These are phyloP conservation scores for Pseudogymnoascus sp. DNA, from an alignment of 2,329 filamentous ascomycete genomes.

Conservation along the genomic window DNA sequence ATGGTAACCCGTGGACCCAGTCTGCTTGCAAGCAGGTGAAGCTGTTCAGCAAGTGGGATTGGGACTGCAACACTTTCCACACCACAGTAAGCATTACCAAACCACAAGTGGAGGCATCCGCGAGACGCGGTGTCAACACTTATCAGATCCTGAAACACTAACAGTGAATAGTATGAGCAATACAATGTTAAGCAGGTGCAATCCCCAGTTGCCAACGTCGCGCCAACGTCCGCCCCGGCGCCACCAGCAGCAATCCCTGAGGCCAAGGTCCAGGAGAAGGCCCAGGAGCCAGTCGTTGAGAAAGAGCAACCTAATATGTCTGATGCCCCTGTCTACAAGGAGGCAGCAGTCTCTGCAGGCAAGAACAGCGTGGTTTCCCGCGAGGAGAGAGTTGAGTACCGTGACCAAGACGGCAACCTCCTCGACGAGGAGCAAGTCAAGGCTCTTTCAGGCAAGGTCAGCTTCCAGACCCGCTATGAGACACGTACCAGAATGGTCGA, in stretches of 20 bases:
- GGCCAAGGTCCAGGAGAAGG: slow-evolving; percentile 14
- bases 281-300: slow-evolving; percentile 24
- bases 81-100: slow-evolving; percentile 61
- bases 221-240: slow-evolving; percentile 21
- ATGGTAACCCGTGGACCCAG: slow-evolving; percentile 92
- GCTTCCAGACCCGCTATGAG: slow-evolving; percentile 92
- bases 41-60: slow-evolving; percentile 86
- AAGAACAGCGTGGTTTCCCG: slow-evolving; percentile 31
- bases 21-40: slow-evolving; percentile 79
- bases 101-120: neutral
- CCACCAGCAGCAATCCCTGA: slow-evolving; percentile 17
- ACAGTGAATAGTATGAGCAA: neutral
- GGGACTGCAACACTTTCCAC: slow-evolving; percentile 93
- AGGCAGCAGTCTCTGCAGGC: slow-evolving; percentile 14
- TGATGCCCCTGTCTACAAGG: slow-evolving; percentile 21
- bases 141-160: neutral
- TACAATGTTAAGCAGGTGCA: neutral
- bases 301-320: slow-evolving; percentile 20
- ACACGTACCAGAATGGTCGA: slow-evolving; percentile 84
- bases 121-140: neutral
- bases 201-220: slow-evolving; percentile 11
- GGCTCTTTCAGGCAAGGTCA: slow-evolving; percentile 80
- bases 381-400: slow-evolving; percentile 86
- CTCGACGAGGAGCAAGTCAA: slow-evolving; percentile 77
- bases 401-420: slow-evolving; percentile 87